A percentile compares a stretch with the other conserved stretches of the same genome.
These are phyloP conservation scores for Yarrowia alimentaria DNA, from an alignment of 805 yeast genomes.

Conservation along the genomic window DNA sequence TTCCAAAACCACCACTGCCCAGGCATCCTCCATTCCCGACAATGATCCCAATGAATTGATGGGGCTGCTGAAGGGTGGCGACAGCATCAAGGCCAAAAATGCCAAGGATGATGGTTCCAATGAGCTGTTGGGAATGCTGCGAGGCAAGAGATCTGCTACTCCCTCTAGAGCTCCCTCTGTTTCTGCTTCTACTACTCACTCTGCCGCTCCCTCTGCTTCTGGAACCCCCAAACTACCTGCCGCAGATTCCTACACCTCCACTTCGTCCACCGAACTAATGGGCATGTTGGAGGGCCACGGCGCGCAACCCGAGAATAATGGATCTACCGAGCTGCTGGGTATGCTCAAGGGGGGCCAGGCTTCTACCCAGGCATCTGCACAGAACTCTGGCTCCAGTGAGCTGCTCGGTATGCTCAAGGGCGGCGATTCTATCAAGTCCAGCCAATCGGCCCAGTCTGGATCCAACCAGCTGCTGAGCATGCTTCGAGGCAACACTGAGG, in stretches of 20 bases:
- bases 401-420: slow-evolving; percentile 8
- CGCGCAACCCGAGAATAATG: no score
- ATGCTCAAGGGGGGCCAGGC: no score
- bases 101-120: no score
- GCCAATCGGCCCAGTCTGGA: neutral
- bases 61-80: slow-evolving; percentile 20
- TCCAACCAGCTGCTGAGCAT: neutral
- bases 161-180: neutral
- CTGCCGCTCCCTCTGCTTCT: slow-evolving; percentile 1
- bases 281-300: no score
- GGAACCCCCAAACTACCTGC: neutral
- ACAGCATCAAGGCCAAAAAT: neutral
- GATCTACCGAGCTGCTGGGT: no score
- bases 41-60: slow-evolving; percentile 2
- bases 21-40: neutral
- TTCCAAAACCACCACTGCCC: no score
- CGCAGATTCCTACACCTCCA: no score
- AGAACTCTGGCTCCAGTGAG: slow-evolving; percentile 1
- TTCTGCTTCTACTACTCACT: no score
- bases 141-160: no score
- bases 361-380: no score
- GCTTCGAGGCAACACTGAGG: neutral
- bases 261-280: no score
- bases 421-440: no score
- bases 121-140: slow-evolving; percentile 2